phyloP scores from a whole-genome alignment of 139 green algal species.

The Micractinium conductrix region DNA sequence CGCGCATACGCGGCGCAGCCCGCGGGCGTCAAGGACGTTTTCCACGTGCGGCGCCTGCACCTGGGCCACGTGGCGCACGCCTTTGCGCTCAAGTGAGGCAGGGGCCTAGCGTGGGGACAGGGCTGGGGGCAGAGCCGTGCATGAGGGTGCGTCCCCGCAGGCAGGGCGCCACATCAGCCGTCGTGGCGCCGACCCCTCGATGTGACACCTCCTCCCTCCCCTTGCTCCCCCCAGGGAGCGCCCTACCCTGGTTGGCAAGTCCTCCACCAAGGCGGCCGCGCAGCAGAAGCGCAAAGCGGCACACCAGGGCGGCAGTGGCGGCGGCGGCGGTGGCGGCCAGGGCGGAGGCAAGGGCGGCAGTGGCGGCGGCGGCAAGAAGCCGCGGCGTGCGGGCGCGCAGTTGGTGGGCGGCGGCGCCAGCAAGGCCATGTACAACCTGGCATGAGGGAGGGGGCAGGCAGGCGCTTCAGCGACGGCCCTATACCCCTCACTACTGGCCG shows the following conservation, averaged over 20 bases:
- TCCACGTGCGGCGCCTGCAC: slow-evolving; percentile 90
- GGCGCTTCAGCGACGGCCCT: no score
- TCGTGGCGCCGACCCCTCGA: background rate
- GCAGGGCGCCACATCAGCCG: background rate
- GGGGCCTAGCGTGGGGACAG: background rate
- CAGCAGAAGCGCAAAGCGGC: slow-evolving; percentile 60
- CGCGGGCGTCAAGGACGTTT: slow-evolving; percentile 75
- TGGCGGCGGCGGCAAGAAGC: slow-evolving; percentile 6
- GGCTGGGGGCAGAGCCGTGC: background rate
- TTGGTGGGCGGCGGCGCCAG: background rate
- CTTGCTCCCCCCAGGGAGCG: slow-evolving; percentile 13
- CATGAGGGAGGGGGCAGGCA: background rate
- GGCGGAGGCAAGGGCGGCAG: background rate
- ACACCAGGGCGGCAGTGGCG: background rate
- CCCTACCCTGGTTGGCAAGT: slow-evolving; percentile 59
- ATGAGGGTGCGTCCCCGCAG: background rate
- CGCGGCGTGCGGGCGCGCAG: background rate
- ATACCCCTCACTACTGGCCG: no score
- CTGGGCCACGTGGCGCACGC: slow-evolving; percentile 91
- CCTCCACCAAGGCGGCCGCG: slow-evolving; percentile 46
- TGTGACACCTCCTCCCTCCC: background rate
- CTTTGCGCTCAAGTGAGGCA: slow-evolving; percentile 77
- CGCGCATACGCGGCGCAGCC: slow-evolving; percentile 88
- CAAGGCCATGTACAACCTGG: slow-evolving; percentile 39
- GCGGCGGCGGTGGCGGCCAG: background rate